Evolutionary conservation across 345 rosid genomes (phyloP).

Genomic region (Brassica carinata): DNA sequence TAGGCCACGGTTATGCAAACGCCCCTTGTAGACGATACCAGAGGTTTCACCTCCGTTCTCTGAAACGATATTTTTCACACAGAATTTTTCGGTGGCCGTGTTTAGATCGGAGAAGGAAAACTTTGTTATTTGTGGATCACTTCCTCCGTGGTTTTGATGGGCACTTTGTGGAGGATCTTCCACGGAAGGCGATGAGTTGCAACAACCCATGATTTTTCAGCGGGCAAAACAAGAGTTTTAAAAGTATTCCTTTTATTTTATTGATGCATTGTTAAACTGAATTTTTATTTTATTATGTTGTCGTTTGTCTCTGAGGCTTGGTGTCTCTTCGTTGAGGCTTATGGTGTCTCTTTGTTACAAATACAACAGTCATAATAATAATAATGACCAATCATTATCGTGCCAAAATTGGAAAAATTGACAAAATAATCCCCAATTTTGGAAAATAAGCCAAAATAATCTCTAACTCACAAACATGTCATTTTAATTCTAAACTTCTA

Average conservation of each 20-base stretch:
- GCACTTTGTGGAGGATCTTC: constrained; percentile 31
- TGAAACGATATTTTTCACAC: constrained; percentile 56
- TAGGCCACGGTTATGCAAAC: constrained; percentile 49
- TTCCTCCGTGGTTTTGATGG: constrained; percentile 30
- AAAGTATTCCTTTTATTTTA: constrained; percentile 1
- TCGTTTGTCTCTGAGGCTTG: constrained; percentile 21
- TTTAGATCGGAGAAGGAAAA: constrained; percentile 61
- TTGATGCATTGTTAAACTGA: not conserved
- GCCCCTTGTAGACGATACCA: constrained; percentile 62
- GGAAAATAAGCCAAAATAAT: no score
- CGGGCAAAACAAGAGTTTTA: constrained; percentile 5
- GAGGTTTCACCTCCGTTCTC: constrained; percentile 48
- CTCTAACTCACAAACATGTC: no score
- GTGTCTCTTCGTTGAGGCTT: constrained; percentile 28
- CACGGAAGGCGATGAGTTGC: constrained; percentile 49
- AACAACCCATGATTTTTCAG: constrained; percentile 65
- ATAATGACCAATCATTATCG: constrained; percentile 10
- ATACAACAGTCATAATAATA: not conserved
- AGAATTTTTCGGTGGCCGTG: constrained; percentile 61
- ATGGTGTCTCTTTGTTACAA: not conserved
- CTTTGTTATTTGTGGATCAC: constrained; percentile 46
- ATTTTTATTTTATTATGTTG: constrained; percentile 7
- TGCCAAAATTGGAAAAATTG: constrained; percentile 10
- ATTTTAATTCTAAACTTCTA: no score
- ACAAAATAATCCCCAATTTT: no score